Evolutionary conservation across 2,329 filamentous ascomycete genomes (phyloP).

Genomic region (Talaromyces atroroseus): DNA sequence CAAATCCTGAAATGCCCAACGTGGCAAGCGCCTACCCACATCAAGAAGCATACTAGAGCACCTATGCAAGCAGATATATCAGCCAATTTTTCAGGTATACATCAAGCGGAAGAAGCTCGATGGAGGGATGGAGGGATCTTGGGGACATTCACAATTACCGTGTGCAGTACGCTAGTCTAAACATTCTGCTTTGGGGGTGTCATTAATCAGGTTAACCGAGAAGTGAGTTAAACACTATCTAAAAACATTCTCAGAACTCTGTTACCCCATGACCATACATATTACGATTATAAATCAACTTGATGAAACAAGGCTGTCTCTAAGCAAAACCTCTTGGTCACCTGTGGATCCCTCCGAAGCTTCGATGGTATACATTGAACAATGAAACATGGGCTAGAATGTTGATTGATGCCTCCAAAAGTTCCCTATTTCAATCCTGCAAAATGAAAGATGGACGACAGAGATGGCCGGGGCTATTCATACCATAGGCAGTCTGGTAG

Average conservation of each 20-base stretch:
- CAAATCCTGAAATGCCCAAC: background rate
- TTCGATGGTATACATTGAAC: background rate
- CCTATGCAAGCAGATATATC: background rate
- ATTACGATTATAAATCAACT: background rate
- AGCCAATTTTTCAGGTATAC: background rate
- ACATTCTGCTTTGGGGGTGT: background rate
- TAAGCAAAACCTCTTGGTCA: background rate
- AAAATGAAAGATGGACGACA: background rate
- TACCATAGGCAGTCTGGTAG: background rate
- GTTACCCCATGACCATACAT: background rate
- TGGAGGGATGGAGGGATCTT: too few relatives aligned
- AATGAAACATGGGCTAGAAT: background rate
- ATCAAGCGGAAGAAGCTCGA: background rate
- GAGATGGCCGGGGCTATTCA: background rate
- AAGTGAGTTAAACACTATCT: background rate
- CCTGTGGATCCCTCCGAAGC: background rate
- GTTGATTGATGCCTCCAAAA: background rate
- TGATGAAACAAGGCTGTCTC: background rate
- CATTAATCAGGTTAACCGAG: background rate
- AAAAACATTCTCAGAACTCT: background rate
- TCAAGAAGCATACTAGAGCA: background rate
- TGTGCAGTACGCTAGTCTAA: background rate
- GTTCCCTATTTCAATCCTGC: background rate
- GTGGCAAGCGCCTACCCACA: background rate
- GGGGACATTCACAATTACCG: background rate